Base-by-base conservation (phyloP, 768 basidiomycete genomes). In the Antrodiella citrinella region DNA sequence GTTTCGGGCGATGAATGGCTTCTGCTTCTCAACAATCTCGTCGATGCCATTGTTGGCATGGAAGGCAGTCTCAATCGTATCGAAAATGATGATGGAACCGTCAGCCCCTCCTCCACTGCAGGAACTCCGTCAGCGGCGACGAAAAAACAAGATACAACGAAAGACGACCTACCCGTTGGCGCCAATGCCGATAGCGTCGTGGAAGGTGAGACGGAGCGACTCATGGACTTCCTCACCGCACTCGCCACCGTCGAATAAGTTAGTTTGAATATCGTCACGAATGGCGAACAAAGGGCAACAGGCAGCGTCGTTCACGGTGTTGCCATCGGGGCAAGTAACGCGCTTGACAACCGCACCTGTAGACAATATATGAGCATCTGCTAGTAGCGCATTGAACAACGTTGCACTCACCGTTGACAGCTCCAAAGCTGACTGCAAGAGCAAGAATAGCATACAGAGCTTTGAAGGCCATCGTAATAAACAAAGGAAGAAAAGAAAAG, bases 271-370 rank as follows among this genome's bases (percentile, higher is more conserved):
- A 23, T 62, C 61, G 38, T 66, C 66, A 18, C 62, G 54, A 44
- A 68, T 55, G 26, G 63, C 54, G 58, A 63, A 66, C 44, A 62
- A 59, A 0, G 56, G 55, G 46, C 67, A 69, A 48, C 67, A 69
- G 9, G 61, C 62, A 11, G 58, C 57, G 50, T 68, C 58, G 2
- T 44, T 49, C 9, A 57, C 63, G 15, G 47, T 56, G 52, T 66
- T 54, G 25, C 67, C 65, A 47, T 65, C 63, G 10, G 66, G 58
- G 44, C 66, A 68, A 48, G 63, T 51, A 40, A 50, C 51, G 15
- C 53, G 45, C n/a, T 49, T 47, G 26, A 47, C 26, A 26, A 51
- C 4, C 10, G 20, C 30, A 23, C 13, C 50, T 51, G 24, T 22
- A 45, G n/a, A n/a, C n/a, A n/a, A n/a, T n/a, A n/a, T n/a, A n/a